Conservation (phyloP, 306 rosid species). For the Heteromeles arbutifolia region DNA sequence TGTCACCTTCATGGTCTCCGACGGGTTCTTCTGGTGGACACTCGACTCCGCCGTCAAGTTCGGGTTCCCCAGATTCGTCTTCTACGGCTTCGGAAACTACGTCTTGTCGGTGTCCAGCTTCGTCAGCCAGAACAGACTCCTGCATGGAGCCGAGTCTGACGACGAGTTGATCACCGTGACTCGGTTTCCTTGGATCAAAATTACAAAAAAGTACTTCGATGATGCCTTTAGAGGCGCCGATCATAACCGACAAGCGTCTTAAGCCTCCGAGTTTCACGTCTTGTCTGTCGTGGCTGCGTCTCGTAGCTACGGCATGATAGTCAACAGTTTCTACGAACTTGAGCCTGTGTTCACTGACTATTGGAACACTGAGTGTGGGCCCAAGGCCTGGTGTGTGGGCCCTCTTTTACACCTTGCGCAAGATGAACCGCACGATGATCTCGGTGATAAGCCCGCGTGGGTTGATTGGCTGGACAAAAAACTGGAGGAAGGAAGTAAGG, state of each 20-base stretch:
- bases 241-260: neutral
- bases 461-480: no score
- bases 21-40: constrained; percentile 50
- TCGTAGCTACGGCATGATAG: constrained; percentile 22
- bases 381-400: no score
- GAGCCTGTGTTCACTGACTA: constrained; percentile 30
- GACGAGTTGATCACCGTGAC: constrained; percentile 11
- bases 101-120: no score
- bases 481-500: no score
- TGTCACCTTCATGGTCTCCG: constrained; percentile 38
- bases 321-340: constrained; percentile 32
- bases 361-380: neutral
- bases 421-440: neutral
- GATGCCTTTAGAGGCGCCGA: no score
- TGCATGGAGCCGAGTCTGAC: neutral
- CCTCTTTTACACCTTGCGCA: constrained; percentile 21
- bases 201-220: constrained; percentile 14
- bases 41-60: constrained; percentile 32
- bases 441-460: no score
- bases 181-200: constrained; percentile 29
- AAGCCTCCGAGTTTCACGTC: neutral
- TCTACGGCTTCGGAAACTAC: constrained; percentile 22
- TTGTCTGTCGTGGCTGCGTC: rapidly evolving
- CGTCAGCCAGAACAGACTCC: no score
- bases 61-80: constrained; percentile 19